Evolutionary conservation across 768 basidiomycete species (phyloP).

Genomic region (Pleurotus salmoneostramineus): DNA sequence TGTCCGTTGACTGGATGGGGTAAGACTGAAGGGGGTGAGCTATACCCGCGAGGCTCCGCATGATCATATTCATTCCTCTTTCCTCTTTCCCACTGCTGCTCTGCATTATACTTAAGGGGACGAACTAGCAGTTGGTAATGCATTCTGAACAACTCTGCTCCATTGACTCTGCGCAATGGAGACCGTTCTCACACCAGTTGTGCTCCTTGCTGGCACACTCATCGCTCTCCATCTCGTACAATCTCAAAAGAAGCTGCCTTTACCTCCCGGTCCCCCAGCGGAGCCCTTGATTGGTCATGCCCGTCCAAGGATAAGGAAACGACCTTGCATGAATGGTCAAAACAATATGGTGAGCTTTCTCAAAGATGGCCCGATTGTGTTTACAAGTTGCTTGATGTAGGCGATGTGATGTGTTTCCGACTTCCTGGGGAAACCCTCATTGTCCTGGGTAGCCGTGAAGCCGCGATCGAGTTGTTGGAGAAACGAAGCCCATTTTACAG

Average conservation of each 20-base stretch:
- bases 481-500: slow-evolving; percentile 51
- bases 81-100: no score
- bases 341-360: slow-evolving; percentile 35
- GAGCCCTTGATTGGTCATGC: slow-evolving; percentile 44
- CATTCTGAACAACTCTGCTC: no score
- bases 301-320: slow-evolving; percentile 32
- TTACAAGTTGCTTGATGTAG: slow-evolving; percentile 18
- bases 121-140: no score
- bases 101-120: no score
- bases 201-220: no score
- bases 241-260: not conserved
- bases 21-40: no score
- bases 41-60: no score
- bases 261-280: slow-evolving; percentile 44
- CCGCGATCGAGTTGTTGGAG: slow-evolving; percentile 45
- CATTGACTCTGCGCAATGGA: no score
- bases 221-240: no score
- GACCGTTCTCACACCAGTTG: no score
- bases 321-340: slow-evolving; percentile 36
- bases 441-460: slow-evolving; percentile 42
- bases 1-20: no score
- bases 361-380: not conserved
- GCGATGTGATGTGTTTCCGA: slow-evolving; percentile 36
- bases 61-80: no score
- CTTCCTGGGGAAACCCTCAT: slow-evolving; percentile 43